Evolutionary conservation across 768 basidiomycete genomes (phyloP), one percentile per base, ranked within the genome.

Genomic region (Mycena galopus): DNA sequence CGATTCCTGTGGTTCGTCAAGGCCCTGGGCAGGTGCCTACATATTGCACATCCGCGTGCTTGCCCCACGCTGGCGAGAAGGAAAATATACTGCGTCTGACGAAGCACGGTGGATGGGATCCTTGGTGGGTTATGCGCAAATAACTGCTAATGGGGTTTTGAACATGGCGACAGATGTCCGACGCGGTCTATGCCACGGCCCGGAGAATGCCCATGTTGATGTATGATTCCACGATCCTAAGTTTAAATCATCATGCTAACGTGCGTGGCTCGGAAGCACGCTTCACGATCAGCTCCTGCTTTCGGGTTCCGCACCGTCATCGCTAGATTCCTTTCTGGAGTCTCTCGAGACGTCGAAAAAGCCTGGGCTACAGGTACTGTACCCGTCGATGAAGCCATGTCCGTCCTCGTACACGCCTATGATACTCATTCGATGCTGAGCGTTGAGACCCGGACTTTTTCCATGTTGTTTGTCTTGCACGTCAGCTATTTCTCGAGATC

Each of bases 221-320:
- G 69, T 74, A 14, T 27, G 68, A 61, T 12, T n/a, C n/a, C 16
- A 23, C 16, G 4, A 30, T 12, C 10, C 4, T 14, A 16, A 5
- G 19, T 19, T 29, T 32, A 3, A 12, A 19, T 29, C 21, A 23
- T 6, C 19, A 44, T 3, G 56, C 25, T 25, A 6, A 21, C 21
- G 2, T 16, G 42, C 9, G 12, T 42, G 27, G 0, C 12, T 37
- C n/a, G n/a, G n/a, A n/a, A 74, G 69, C 17, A 71, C 69, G 7
- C 59, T 11, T 0, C 32, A 71, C 50, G 73, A 74, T 51, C 69
- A 74, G 30, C 27, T 65, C 8, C 39, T 74, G 19, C 65, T 74
- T 2, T 39, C 25, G 5, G 73, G 68, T 2, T 60, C 73, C 10
- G 73, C 65, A 32, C 63, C 65, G 16, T 39, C 65, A 3, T 30